phyloP scores from a whole-genome alignment of 129 eudicot species.

The Centaurea solstitialis region DNA sequence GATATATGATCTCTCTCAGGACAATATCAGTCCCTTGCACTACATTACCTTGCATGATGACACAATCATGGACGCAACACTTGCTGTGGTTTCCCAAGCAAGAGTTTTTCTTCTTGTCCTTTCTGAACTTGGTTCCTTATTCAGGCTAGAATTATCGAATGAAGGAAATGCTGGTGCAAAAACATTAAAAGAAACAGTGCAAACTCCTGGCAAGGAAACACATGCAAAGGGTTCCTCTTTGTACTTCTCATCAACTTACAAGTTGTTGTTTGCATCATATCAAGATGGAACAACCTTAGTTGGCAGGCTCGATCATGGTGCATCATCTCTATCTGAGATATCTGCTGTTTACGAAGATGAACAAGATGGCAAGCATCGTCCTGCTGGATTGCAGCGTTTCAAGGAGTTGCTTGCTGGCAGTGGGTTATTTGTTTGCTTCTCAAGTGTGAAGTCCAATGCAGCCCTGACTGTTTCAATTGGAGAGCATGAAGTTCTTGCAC shows the following conservation, averaged over 20 bases:
- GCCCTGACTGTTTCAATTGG: constrained; percentile 75
- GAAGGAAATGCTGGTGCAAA: constrained; percentile 78
- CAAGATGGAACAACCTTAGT: constrained; percentile 88
- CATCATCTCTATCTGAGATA: constrained; percentile 59
- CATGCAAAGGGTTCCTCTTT: constrained; percentile 77
- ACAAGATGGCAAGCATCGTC: constrained; percentile 63
- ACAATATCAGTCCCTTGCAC: constrained; percentile 89
- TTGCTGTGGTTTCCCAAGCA: constrained; percentile 80
- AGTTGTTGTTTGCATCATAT: constrained; percentile 77
- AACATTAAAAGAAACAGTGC: constrained; percentile 63
- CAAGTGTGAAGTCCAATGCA: constrained; percentile 82
- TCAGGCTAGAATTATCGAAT: constrained; percentile 76
- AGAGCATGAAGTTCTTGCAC: constrained; percentile 74
- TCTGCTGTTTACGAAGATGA: constrained; percentile 86
- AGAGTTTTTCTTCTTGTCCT: constrained; percentile 74
- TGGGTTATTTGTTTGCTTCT: constrained; percentile 88
- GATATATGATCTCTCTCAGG: constrained; percentile 92
- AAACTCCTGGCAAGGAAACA: constrained; percentile 46
- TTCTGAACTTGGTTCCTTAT: constrained; percentile 76
- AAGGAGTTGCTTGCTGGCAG: constrained; percentile 82
- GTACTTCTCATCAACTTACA: constrained; percentile 76
- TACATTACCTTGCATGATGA: constrained; percentile 79
- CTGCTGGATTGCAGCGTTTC: constrained; percentile 92
- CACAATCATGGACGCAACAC: constrained; percentile 81
- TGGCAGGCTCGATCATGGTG: constrained; percentile 69